Percentiles rank a stretch among this genome's conserved stretches.
Conservation (phyloP, 1,284 basidiomycete genomes). For the Puccinia novopanici region DNA sequence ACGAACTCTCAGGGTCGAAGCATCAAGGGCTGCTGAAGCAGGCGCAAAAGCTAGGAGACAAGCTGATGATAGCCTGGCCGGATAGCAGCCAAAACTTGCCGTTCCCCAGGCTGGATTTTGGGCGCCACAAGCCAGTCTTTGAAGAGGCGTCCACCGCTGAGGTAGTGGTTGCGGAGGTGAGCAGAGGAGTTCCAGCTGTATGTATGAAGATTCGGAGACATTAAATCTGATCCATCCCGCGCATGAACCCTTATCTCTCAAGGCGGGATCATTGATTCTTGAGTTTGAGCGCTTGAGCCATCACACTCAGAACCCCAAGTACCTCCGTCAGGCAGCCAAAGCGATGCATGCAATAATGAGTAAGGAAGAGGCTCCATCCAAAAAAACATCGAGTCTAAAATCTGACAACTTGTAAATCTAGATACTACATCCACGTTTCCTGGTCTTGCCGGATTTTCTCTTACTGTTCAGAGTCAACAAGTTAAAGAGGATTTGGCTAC, state of each 20-base stretch:
- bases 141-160: not conserved
- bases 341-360: conserved; percentile 46
- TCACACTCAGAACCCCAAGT: conserved; percentile 46
- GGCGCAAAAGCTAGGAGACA: conserved; percentile 33
- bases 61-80: conserved; percentile 34
- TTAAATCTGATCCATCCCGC: not conserved
- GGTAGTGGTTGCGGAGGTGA: conserved; percentile 7
- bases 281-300: conserved; percentile 47
- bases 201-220: not conserved
- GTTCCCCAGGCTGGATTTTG: conserved; percentile 26
- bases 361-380: not conserved
- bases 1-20: conserved; percentile 44
- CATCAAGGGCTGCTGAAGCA: conserved; percentile 41
- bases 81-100: conserved; percentile 42
- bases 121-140: not conserved
- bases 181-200: not conserved
- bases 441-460: conserved; percentile 21
- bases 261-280: conserved; percentile 50
- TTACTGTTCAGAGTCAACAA: conserved; percentile 17
- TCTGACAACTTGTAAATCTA: not conserved
- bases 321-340: conserved; percentile 29
- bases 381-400: too few relatives aligned
- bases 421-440: conserved; percentile 25
- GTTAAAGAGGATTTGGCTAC: conserved; percentile 23
- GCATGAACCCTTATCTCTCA: too few relatives aligned